These are phyloP conservation scores for Danielia oregonensis DNA, from an alignment of 805 yeast genomes.

Conservation along the genomic window DNA sequence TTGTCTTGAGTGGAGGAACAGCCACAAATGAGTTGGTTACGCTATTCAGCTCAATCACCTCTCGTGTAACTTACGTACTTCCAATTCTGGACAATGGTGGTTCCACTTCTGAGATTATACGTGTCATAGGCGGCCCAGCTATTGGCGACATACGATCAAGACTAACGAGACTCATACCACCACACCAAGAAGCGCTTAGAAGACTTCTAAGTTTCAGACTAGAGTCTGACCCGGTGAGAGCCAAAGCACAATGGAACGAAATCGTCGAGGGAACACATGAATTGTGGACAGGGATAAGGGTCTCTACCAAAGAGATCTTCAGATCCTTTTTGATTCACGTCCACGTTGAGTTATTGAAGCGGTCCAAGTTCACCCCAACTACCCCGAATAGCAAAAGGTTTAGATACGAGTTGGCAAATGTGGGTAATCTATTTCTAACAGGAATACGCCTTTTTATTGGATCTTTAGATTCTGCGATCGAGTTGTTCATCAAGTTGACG, in stretches of 20 bases:
- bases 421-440: constrained; percentile 81
- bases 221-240: constrained; percentile 43
- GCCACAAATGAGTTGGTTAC: constrained; percentile 80
- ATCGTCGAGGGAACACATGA: constrained; percentile 77
- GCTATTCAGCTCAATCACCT: constrained; percentile 45
- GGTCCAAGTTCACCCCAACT: constrained; percentile 42
- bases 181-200: constrained; percentile 34
- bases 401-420: constrained; percentile 70
- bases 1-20: constrained; percentile 72
- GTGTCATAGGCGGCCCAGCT: constrained; percentile 92
- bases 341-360: constrained; percentile 70
- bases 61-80: constrained; percentile 58
- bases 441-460: constrained; percentile 83
- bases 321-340: constrained; percentile 76
- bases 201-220: constrained; percentile 45
- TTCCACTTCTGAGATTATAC: constrained; percentile 80
- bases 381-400: constrained; percentile 47
- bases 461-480: constrained; percentile 79
- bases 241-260: constrained; percentile 69
- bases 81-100: constrained; percentile 96
- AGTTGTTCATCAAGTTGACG: constrained; percentile 62
- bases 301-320: constrained; percentile 64
- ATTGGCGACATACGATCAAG: constrained; percentile 89
- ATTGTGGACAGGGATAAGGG: constrained; percentile 59
- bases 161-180: constrained; percentile 68